Percentiles rank a stretch among this genome's conserved stretches.
Conservation (phyloP, 805 yeast species). For the Yarrowia hollandica region DNA sequence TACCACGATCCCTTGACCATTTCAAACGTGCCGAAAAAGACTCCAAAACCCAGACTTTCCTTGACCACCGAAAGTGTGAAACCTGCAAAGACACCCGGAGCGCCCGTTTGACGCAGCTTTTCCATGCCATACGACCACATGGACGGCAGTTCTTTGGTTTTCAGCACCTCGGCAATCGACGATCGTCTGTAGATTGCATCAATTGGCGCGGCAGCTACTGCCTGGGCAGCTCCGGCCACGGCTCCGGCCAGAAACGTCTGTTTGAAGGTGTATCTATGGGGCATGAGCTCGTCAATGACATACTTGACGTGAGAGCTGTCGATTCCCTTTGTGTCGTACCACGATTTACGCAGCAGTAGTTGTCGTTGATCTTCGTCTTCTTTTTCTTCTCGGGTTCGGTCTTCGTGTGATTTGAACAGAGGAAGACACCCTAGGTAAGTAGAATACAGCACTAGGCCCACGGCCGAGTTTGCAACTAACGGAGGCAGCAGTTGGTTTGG, state of each 20-base stretch:
- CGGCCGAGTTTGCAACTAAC: conserved; percentile 77
- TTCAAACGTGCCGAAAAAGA: conserved; percentile 80
- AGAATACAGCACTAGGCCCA: conserved; percentile 83
- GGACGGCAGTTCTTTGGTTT: conserved; percentile 46
- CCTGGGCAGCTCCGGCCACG: conserved; percentile 81
- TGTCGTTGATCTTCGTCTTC: conserved; percentile 19
- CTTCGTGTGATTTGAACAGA: conserved; percentile 33
- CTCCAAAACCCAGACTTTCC: conserved; percentile 79
- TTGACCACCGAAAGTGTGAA: conserved; percentile 73
- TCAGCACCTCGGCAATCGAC: conserved; percentile 67
- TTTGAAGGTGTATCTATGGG: conserved; percentile 51
- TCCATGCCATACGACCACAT: conserved; percentile 74
- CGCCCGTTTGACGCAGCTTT: conserved; percentile 71
- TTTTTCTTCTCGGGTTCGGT: conserved; percentile 32
- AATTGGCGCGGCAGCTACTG: conserved; percentile 89
- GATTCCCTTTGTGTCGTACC: conserved; percentile 35
- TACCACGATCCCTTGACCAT: conserved; percentile 58
- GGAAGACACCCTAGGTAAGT: conserved; percentile 58
- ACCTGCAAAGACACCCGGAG: conserved; percentile 87
- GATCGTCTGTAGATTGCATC: conserved; percentile 89
- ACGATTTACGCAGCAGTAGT: conserved; percentile 6
- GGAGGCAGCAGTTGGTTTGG: conserved; percentile 89
- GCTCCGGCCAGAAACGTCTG: conserved; percentile 72
- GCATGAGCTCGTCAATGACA: conserved; percentile 29
- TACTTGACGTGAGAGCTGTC: conserved; percentile 13